phyloP scores from a whole-genome alignment of 148 eudicot species.

The Oxyria digyna region DNA sequence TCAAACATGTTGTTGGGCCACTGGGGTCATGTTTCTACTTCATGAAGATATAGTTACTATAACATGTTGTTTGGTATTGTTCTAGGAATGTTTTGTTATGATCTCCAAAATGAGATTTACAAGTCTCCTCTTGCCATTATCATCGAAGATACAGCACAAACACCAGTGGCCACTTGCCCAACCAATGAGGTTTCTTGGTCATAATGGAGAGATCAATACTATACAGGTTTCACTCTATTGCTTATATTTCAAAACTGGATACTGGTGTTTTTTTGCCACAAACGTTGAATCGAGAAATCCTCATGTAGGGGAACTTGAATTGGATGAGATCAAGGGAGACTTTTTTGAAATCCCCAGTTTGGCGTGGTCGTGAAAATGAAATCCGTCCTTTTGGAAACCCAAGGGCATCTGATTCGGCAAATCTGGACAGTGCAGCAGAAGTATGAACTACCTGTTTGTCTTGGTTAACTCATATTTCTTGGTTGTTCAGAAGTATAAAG shows the following conservation, averaged over 20 bases:
- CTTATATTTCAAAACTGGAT: neutral
- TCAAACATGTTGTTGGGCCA: neutral
- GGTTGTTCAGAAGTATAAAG: neutral
- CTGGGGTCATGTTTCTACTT: slow-evolving; percentile 63
- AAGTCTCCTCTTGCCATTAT: slow-evolving; percentile 88
- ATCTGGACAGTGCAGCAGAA: slow-evolving; percentile 97
- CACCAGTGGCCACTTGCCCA: slow-evolving; percentile 99
- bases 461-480: neutral
- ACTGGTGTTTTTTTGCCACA: neutral
- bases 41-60: too few relatives aligned
- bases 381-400: slow-evolving; percentile 91
- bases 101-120: slow-evolving; percentile 68
- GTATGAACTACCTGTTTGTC: slow-evolving; percentile 23
- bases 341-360: slow-evolving; percentile 79
- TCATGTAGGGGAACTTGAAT: slow-evolving; percentile 84
- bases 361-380: slow-evolving; percentile 97
- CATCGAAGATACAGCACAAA: slow-evolving; percentile 98
- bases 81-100: slow-evolving; percentile 77
- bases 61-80: too few relatives aligned
- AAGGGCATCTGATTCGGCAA: slow-evolving; percentile 96
- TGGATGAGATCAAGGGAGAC: slow-evolving; percentile 99
- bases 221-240: slow-evolving; percentile 67
- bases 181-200: slow-evolving; percentile 99
- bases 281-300: neutral
- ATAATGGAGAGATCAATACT: slow-evolving; percentile 98